Evolutionary conservation across 495 filamentous ascomycete genomes (phyloP).

Genomic region (Talaromyces proteolyticus): DNA sequence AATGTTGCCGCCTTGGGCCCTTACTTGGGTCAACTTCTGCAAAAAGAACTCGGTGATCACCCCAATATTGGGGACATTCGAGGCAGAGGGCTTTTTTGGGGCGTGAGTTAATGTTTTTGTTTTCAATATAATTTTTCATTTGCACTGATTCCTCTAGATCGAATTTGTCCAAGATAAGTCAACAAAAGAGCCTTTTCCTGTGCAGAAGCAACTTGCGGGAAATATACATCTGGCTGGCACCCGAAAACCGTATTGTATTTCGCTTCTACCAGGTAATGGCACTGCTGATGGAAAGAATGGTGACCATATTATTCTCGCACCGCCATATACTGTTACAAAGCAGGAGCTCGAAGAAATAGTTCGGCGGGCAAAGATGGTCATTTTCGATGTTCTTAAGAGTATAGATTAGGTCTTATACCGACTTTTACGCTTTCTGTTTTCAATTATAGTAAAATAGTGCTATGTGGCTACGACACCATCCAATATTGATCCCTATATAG

Average conservation of each 20-base stretch:
- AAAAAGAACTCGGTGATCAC: conserved; percentile 26
- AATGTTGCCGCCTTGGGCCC: background rate
- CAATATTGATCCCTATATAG: too few species aligned
- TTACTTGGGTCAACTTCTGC: too few species aligned
- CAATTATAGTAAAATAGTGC: too few species aligned
- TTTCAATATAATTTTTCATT: background rate
- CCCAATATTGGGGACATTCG: conserved; percentile 47
- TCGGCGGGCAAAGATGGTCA: too few species aligned
- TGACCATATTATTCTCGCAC: conserved; percentile 69
- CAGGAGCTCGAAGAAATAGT: too few species aligned
- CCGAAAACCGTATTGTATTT: conserved; percentile 48
- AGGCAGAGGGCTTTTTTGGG: conserved; percentile 47
- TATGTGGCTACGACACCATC: too few species aligned
- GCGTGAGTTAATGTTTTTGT: conserved; percentile 23
- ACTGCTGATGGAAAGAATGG: conserved; percentile 59
- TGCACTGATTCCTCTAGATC: conserved; percentile 22
- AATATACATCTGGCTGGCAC: conserved; percentile 47
- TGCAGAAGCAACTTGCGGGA: conserved; percentile 24
- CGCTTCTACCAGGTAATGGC: conserved; percentile 64
- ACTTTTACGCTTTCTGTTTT: too few species aligned
- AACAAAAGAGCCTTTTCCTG: conserved; percentile 45
- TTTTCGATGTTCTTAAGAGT: too few species aligned
- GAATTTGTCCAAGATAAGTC: conserved; percentile 51
- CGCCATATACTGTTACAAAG: conserved; percentile 59
- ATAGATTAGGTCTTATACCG: too few species aligned